Evolutionary conservation across 2,329 filamentous ascomycete genomes (phyloP), one percentile per base, ranked within the genome.

Genomic region (Herpotrichia juniperi): DNA sequence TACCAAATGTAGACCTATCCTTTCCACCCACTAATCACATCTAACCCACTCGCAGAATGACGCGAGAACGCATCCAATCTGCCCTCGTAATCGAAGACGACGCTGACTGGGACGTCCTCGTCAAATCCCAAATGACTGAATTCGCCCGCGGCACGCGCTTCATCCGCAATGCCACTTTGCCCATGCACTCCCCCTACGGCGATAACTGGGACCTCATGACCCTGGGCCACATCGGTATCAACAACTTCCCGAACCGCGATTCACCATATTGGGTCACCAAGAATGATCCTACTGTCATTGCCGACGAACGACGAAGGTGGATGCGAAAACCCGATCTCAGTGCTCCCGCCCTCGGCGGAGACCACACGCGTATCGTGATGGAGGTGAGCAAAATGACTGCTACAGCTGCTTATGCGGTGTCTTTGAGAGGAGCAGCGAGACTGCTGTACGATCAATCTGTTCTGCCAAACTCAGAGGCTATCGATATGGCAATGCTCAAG

Each of bases 141-240:
- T 57, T 62, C 22, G 57, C 59, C 12, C 51, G 48, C 22, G 61
- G 48, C 17, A 46, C 32, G n/a, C 58, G 35, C 31, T 54, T 31
- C 10, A 42, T 59, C 7, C 47, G 51, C 17, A 48, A 53, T 26
- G 48, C 46, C 11, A 44, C 51, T 3, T 16, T 50, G 2, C 48
- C 56, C 11, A 17, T 57, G 9, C 50, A 51, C 28, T 57, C 62
- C 3, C 68, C 69, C 0, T 73, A 71, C 43, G 73, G 67, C 2
- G 63, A 73, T 31, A 53, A 68, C 24, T 75, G 73, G 72, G 71
- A 75, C 46, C 28, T 75, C 17, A 59, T 75, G 7, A 67, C 67
- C 58, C 58, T 71, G 0, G 73, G 74, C 4, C 73, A 76, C 53
- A 74, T 66, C 44, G 70, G 65, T 8, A 46, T 45, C 12, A 46